Evolutionary conservation across 257 asterid species (phyloP), one percentile per base, ranked within the genome.

Genomic region (Handroanthus guayacan): DNA sequence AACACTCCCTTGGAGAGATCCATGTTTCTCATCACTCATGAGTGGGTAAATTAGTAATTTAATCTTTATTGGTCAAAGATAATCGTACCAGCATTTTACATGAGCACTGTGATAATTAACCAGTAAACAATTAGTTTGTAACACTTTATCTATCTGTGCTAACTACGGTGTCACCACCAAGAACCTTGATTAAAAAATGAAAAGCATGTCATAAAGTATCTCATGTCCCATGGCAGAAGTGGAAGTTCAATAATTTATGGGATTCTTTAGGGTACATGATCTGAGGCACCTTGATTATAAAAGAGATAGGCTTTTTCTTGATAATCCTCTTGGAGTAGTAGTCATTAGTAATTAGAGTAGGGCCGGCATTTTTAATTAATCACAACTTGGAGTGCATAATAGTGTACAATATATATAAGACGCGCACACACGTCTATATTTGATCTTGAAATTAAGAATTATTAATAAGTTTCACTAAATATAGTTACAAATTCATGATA

Each of bases 251-350:
- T 78, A 38, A 74, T 62, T 44, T 45, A 20, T 43, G 80, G 67
- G 77, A 38, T 74, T 47, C 67, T 74, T 69, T 78, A 58, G 85
- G 77, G 77, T 60, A 76, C 84, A 81, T 65, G 81, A 81, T 81
- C 79, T 71, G 75, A 56, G 57, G 76, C 67, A 55, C 41, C 20
- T 16, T 9, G 57, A 47, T 44, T 36, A 56, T 61, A 31, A 8
- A 39, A 75, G 17, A 60, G 14, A 25, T 1, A 57, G 18, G 38
- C 6, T 18, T 31, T n/a, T 62, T 74, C 16, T 11, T 31, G 43
- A 10, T 62, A 48, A 17, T 74, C 41, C 78, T 34, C 51, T 73
- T 34, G 69, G 50, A 38, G 25, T 1, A 13, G 67, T 38, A 37
- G 9, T n/a, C 0, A 25, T 25, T 25, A 6, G 1, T 61, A 37